A percentile compares a stretch with the other conserved stretches of the same genome.
Conservation (phyloP, 768 basidiomycete genomes). For the Auricularia sp. region DNA sequence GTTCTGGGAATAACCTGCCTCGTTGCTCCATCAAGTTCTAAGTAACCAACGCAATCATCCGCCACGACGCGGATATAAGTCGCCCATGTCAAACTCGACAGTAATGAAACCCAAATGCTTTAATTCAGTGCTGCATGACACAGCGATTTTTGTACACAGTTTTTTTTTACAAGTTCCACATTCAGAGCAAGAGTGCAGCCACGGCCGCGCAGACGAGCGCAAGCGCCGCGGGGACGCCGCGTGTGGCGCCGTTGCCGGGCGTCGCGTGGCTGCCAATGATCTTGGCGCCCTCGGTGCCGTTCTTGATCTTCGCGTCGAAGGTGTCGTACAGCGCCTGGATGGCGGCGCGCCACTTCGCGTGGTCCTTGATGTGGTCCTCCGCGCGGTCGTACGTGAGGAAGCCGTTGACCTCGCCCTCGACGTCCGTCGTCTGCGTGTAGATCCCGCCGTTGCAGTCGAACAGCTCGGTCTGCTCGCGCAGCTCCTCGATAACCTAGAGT, state of each 20-base stretch:
- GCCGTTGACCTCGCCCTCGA: conserved; percentile 2
- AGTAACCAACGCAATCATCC: no score
- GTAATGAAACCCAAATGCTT: no score
- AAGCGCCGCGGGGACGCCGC: no score
- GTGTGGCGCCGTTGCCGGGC: background rate
- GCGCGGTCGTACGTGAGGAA: conserved; percentile 2
- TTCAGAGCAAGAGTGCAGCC: no score
- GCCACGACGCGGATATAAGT: no score
- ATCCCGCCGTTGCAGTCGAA: conserved; percentile 2
- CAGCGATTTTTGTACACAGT: no score
- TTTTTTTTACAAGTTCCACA: no score
- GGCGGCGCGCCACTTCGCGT: background rate
- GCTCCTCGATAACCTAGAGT: background rate
- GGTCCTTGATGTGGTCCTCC: background rate
- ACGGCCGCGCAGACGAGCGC: no score
- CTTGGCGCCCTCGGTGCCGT: background rate
- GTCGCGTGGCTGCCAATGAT: background rate
- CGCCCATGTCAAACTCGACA: no score
- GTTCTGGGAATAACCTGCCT: no score
- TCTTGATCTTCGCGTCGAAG: background rate
- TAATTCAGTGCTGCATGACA: no score
- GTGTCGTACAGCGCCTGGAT: background rate
- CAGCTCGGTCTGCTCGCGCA: conserved; percentile 1
- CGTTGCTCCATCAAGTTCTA: no score
- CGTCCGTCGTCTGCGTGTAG: conserved; percentile 4